Base-by-base conservation (phyloP, 495 filamentous ascomycete genomes). In the Penicillium canariense region DNA sequence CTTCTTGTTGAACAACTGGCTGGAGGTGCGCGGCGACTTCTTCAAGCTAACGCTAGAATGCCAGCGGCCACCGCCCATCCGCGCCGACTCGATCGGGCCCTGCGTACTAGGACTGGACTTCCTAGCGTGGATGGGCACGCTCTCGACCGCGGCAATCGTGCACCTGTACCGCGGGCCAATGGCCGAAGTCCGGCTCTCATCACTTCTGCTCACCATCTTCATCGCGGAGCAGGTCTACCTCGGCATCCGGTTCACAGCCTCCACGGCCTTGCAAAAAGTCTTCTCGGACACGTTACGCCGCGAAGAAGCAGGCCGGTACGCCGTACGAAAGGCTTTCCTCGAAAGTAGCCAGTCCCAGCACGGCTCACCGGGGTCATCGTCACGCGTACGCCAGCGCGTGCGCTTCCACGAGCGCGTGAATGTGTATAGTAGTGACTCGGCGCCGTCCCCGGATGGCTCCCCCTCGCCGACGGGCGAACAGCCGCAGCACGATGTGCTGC, bases 1-100 rank as follows among this genome's bases (percentile, higher is more conserved):
- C 0, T 97, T 97, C 79, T 68, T 96, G 5, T 72, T 92, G 63
- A 96, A 96, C 71, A 93, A 97, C 75, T 98, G 93, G 93, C 68
- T 98, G 48, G 93, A 97, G 55, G 78, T 96, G 12, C 88, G 94
- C 26, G 87, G 88, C 6, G 94, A 98, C 58, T 91, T 95, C 9
- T 81, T 92, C 72, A 98, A 98, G 63, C 92, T 98, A 51, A 90
- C 90, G 34, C 72, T 88, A 22, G 87, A 91, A 66, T 91, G 88
- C 77, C 87, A 92, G 62, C 84, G 94, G 10, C 94, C 94, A 0
- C 89, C 88, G 20, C 94, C 94, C 0, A 88, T 85, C 76, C 84
- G 94, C 11, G 85, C 90, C 3, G 94, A 97, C 71, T 90, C 87
- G 2, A 97, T 98, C 62, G 94, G 94, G 0, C 91, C 94, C 0